Evolutionary conservation across 176 grass and related monocot genomes (phyloP).

Genomic region (Pontederia paniculata): DNA sequence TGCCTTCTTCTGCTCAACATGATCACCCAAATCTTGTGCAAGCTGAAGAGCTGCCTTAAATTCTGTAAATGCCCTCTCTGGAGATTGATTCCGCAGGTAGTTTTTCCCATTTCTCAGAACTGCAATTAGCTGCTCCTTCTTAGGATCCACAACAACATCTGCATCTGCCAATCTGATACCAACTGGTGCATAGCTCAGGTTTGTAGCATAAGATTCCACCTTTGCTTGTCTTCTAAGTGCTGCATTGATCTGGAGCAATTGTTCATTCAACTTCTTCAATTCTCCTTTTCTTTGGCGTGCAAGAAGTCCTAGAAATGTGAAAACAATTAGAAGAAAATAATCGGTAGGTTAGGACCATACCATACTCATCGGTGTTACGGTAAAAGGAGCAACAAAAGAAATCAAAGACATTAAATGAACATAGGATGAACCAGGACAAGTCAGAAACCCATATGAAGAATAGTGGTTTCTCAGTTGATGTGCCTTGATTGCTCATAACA

Average conservation of each 20-base stretch:
- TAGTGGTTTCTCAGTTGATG: no score
- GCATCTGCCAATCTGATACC: conserved; percentile 58
- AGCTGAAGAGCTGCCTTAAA: conserved; percentile 80
- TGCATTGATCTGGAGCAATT: conserved; percentile 89
- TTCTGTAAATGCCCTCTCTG: conserved; percentile 62
- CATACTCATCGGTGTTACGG: no score
- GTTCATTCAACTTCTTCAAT: conserved; percentile 75
- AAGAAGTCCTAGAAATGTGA: conserved; percentile 50
- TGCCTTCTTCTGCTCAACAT: conserved; percentile 93
- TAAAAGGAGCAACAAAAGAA: no score
- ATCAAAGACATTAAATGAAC: no score
- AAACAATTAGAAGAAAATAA: conserved; percentile 15
- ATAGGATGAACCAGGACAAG: no score
- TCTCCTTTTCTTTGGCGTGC: conserved; percentile 86
- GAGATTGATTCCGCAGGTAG: conserved; percentile 65
- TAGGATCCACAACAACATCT: conserved; percentile 78
- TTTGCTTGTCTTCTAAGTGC: conserved; percentile 93
- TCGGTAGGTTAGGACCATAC: background rate
- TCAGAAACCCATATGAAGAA: no score
- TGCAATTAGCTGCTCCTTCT: conserved; percentile 59
- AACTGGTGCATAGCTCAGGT: conserved; percentile 86
- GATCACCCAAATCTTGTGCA: conserved; percentile 61
- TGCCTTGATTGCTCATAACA: no score
- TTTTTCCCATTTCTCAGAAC: conserved; percentile 83
- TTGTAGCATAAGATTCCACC: conserved; percentile 90